These are phyloP conservation scores for Talaromyces wortmannii DNA, from an alignment of 495 filamentous ascomycete genomes.

Conservation along the genomic window DNA sequence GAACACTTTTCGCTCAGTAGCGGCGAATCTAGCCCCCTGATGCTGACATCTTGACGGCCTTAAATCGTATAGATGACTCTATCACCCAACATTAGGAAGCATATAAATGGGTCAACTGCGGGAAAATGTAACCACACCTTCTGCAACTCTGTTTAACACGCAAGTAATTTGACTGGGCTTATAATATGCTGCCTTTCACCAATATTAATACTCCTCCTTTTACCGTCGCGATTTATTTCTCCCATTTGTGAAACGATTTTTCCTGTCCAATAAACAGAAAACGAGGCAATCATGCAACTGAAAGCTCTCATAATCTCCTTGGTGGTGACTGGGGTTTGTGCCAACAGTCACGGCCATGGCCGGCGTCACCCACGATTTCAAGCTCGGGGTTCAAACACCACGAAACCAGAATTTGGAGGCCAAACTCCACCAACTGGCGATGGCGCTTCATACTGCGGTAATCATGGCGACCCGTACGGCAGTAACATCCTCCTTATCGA, in stretches of 20 bases:
- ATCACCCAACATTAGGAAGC: no score
- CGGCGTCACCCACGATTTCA: background rate
- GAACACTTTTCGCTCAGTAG: no score
- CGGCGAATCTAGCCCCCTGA: no score
- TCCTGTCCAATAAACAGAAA: background rate
- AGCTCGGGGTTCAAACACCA: background rate
- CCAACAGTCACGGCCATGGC: background rate
- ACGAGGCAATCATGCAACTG: background rate
- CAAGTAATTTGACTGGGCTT: no score
- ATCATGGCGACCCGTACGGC: slow-evolving; percentile 43
- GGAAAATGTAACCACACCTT: no score
- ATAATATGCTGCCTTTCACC: no score
- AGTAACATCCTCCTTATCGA: slow-evolving; percentile 43
- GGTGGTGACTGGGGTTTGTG: background rate
- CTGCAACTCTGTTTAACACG: no score
- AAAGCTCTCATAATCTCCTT: background rate
- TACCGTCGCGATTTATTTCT: background rate
- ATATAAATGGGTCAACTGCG: no score
- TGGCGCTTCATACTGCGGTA: slow-evolving; percentile 31
- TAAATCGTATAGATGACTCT: no score
- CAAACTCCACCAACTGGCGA: slow-evolving; percentile 17
- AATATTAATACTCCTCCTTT: no score
- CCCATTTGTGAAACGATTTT: background rate
- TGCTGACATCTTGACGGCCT: no score
- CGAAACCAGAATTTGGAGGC: slow-evolving; percentile 15